These are phyloP conservation scores for Irpex sp. DNA, from an alignment of 1,284 basidiomycete species.

Conservation along the genomic window DNA sequence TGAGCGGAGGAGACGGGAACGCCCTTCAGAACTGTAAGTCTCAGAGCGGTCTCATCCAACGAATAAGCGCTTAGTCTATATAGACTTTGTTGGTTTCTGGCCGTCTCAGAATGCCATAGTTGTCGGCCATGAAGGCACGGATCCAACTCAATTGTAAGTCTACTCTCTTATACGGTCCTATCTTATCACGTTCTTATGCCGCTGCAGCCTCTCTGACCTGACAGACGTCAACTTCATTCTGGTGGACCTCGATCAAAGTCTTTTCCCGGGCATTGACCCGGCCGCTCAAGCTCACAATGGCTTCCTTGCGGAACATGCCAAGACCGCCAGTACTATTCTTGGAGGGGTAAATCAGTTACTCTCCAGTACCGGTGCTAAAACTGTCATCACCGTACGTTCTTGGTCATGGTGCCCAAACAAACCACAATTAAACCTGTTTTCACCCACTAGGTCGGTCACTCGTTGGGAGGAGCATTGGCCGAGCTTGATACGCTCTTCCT, in stretches of 20 bases:
- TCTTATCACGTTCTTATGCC: background rate
- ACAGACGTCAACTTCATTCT: slow-evolving; percentile 41
- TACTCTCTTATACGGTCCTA: background rate
- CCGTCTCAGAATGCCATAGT: slow-evolving; percentile 42
- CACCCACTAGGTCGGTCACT: slow-evolving; percentile 30
- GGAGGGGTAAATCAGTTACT: slow-evolving; percentile 35
- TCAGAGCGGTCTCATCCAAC: background rate
- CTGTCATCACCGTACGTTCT: slow-evolving; percentile 32
- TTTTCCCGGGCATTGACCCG: slow-evolving; percentile 45
- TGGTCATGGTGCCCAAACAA: background rate
- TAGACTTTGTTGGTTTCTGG: slow-evolving; percentile 47
- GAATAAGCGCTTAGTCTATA: background rate
- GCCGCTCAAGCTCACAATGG: slow-evolving; percentile 43
- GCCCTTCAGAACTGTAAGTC: slow-evolving; percentile 40
- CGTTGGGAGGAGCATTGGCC: slow-evolving; percentile 37
- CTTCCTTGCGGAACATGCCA: slow-evolving; percentile 43
- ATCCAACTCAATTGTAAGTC: slow-evolving; percentile 40
- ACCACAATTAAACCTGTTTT: background rate
- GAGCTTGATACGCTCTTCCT: slow-evolving; percentile 36
- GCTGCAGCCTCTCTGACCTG: slow-evolving; percentile 36
- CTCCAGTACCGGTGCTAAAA: slow-evolving; percentile 26
- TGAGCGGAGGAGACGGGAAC: slow-evolving; percentile 45
- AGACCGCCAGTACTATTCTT: slow-evolving; percentile 36
- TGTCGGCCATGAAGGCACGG: slow-evolving; percentile 50
- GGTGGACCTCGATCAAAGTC: slow-evolving; percentile 30